Evolutionary conservation across 176 grass and related monocot genomes (phyloP), one percentile per base, ranked within the genome.

Genomic region (Paspalum vaginatum): DNA sequence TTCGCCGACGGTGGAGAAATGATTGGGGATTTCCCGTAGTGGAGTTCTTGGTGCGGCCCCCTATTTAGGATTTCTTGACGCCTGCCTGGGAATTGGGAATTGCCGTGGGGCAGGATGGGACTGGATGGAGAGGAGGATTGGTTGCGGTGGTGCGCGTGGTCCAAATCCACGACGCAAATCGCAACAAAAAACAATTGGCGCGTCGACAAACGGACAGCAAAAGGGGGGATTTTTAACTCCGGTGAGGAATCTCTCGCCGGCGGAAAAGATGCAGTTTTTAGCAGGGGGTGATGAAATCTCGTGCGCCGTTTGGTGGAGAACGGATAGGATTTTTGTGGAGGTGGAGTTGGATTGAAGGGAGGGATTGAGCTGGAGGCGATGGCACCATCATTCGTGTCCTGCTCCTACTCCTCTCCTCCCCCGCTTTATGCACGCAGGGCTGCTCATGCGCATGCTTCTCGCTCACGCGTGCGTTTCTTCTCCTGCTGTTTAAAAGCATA

Each of bases 311-410:
- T 65, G 43, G 61, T 70, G 62, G 68, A 65, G 48, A 85, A 75
- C 56, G 76, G 82, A 59, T 83, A 39, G 58, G 79, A 68, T 77
- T 79, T 65, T 67, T 71, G 77, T 71, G 70, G 81, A 78, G 60
- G 55, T 87, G 91, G 91, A 97, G 91, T 97, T 94, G 87, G 94
- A 97, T 97, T 92, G 94, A 94, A 97, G 92, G 74, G 84, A 94
- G 79, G 82, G 80, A 47, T 77, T 84, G 81, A 59, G 82, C 72
- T 74, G 50, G 78, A 74, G 79, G 81, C 53, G 69, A 81, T 72
- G 82, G 70, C 70, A 69, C 72, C 84, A 87, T 89, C 68, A 75
- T 85, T 76, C 72, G 16, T 24, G 51, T 44, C 40, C 65, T 51
- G 50, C 62, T 72, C 72, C 69, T 79, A 47, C 73, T 61, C 21